Evolutionary conservation across 148 eudicot species (phyloP), one percentile per base, ranked within the genome.

Genomic region (Chenopodium formosanum): DNA sequence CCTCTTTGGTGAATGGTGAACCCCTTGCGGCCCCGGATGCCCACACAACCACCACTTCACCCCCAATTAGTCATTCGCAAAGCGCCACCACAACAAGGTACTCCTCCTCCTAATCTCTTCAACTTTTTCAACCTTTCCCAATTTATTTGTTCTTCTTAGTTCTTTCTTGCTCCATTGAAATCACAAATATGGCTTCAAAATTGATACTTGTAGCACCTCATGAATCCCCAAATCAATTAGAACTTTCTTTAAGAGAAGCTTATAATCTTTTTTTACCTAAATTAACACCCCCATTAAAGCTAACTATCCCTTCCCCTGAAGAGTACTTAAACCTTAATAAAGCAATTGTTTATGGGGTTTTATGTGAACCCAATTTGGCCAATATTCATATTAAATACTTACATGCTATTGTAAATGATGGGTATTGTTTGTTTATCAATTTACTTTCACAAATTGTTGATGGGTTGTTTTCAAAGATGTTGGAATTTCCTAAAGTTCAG

Each of bases 381-480:
- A 79, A 86, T 52, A 53, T 84, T 74, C 89, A 87, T 83, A 84
- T 95, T 19, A 93, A 91, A 91, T 91, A 92, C 77, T 88, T 93
- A 62, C 94, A 92, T 83, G 93, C 89, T 3, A 84, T 90, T 82
- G 83, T 92, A 37, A 93, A 83, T 77, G 97, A 95, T 86, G 96
- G 97, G 69, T 95, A 90, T 82, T 77, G 75, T 52, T 88, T 82
- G 17, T 93, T 95, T 84, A 86, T 90, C 0, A 83, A 71, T 66
- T 67, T 85, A 16, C 87, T 93, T 40, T 81, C 86, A 19, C 85
- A 85, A 62, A 66, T 95, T 81, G 93, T 91, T 83, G 88, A 88
- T 87, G 89, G 84, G 56, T 85, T 92, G 88, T 93, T 86, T 81
- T 74, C 78, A 22, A 92, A 91, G 78, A 85, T 95, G 82, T 81